Evolutionary conservation across 257 asterid genomes (phyloP).

Genomic region (Vinca minor): DNA sequence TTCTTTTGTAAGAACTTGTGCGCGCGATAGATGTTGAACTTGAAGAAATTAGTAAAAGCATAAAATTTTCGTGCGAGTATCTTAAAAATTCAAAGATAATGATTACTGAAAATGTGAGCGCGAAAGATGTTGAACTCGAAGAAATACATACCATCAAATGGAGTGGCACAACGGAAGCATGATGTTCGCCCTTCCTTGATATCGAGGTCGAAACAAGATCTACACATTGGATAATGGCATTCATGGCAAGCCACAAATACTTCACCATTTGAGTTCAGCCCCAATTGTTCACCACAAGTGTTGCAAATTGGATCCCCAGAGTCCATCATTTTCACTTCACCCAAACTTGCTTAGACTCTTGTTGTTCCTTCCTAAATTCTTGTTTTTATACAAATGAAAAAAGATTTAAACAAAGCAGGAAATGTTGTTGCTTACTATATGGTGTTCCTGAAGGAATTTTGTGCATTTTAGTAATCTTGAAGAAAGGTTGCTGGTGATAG

Average conservation of each 20-base stretch:
- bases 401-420: background rate
- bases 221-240: constrained; percentile 68
- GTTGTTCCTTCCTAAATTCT: constrained; percentile 3
- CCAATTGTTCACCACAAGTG: constrained; percentile 70
- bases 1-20: background rate
- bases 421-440: background rate
- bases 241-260: constrained; percentile 72
- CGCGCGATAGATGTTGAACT: no score
- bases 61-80: background rate
- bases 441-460: constrained; percentile 18
- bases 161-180: constrained; percentile 60
- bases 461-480: constrained; percentile 22
- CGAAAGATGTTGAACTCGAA: background rate
- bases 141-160: constrained; percentile 43
- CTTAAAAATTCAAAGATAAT: background rate
- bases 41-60: no score
- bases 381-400: constrained; percentile 12
- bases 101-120: background rate
- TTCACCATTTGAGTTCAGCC: constrained; percentile 44
- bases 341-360: background rate
- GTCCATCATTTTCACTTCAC: constrained; percentile 58
- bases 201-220: constrained; percentile 55
- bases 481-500: constrained; percentile 26
- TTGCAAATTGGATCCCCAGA: constrained; percentile 65
- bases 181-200: constrained; percentile 59